These are phyloP conservation scores for Fusarium lateritium DNA, from an alignment of 2,329 filamentous ascomycete genomes.

Conservation along the genomic window DNA sequence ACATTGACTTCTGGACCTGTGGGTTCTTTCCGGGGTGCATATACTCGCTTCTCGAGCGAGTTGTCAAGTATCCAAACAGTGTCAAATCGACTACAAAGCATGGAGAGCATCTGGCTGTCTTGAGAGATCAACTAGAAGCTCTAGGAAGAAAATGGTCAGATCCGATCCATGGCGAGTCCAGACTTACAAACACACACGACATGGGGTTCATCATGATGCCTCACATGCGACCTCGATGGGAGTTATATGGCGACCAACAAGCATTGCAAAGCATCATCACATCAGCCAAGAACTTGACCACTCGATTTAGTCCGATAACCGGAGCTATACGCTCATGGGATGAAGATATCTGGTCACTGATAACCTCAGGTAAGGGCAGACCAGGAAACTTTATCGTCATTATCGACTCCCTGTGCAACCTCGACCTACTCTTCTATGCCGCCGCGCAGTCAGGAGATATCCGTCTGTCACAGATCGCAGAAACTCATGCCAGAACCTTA, in stretches of 20 bases:
- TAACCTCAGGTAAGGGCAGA: background rate
- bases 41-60: background rate
- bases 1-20: background rate
- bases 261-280: background rate
- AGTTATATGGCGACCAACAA: background rate
- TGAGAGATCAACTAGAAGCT: background rate
- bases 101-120: background rate
- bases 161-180: background rate
- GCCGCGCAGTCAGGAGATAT: too few species aligned
- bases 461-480: too few species aligned
- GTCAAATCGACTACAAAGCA: too few species aligned
- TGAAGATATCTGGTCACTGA: too few species aligned
- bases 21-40: background rate
- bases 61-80: background rate
- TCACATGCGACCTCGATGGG: background rate
- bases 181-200: background rate
- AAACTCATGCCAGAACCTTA: too few species aligned
- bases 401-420: background rate
- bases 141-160: background rate
- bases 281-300: background rate
- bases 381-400: background rate
- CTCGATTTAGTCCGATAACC: background rate
- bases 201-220: background rate
- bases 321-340: background rate
- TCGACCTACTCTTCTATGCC: background rate